Base-by-base conservation (phyloP, 1,139 yeast species). In the Arxiozyma telluris region DNA sequence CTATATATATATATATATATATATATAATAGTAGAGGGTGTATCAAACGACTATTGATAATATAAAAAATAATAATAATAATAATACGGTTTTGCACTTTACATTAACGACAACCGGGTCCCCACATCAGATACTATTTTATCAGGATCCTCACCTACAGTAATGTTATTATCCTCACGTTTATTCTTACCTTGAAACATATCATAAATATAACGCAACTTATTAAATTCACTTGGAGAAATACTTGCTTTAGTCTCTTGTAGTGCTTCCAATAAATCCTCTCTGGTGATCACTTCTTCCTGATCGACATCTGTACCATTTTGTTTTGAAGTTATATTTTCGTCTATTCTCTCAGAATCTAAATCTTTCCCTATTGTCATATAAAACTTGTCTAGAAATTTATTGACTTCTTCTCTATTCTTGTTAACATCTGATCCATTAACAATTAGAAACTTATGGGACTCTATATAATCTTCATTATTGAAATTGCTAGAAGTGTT, bases 171-270 rank as follows among this genome's bases (percentile, higher is more conserved):
- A 17, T 46, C 42, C 12, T 34, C 42, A 46, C 43, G 49, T 17
- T 46, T 41, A 38, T 34, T 46, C 21, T 46, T 46, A 34, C 83
- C 79, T 18, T 85, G 81, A 67, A 93, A 93, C 66, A 86, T 83
- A 42, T 75, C 69, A 67, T 93, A 93, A 49, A 93, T 84, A 0
- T 67, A 72, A 30, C 75, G 72, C 51, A 91, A 77, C 64, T 89
- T 87, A 15, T 63, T 61, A 60, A 80, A 78, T 64, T 93, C 98
- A 21, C 82, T 79, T 0, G 74, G 71, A 0, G 97, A 89, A 49
- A 93, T 89, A 46, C 96, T 87, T 11, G 96, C 91, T 61, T 87
- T 89, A 0, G 97, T 89, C 57, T 87, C 96, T 30, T 71, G 65
- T 51, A 88, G 71, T 0, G 96, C 86, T 47, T 76, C 78, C n/a